phyloP scores from a whole-genome alignment of 495 filamentous ascomycete species.

The Cercophora samala region DNA sequence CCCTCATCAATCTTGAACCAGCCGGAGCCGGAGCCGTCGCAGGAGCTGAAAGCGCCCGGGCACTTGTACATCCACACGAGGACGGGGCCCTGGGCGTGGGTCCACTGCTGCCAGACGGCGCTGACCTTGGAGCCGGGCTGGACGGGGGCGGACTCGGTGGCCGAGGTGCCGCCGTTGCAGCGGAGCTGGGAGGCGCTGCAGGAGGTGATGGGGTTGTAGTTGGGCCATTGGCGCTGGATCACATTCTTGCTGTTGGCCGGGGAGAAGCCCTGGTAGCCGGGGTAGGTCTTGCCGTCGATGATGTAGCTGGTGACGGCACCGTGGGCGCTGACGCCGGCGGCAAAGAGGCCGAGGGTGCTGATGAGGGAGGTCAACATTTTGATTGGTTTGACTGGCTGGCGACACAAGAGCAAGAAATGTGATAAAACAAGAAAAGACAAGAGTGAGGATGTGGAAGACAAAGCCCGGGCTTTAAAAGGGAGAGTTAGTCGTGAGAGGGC shows the following conservation, averaged over 20 bases:
- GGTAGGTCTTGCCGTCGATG: constrained; percentile 50
- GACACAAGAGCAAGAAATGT: not conserved
- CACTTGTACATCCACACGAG: constrained; percentile 56
- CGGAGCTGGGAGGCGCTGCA: constrained; percentile 42
- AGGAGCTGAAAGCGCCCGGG: constrained; percentile 43
- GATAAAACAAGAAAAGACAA: not conserved
- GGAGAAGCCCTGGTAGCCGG: constrained; percentile 51
- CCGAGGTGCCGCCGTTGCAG: constrained; percentile 56
- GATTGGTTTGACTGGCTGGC: not conserved
- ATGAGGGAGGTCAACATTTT: constrained; percentile 29
- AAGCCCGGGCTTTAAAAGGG: not conserved
- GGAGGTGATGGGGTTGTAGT: constrained; percentile 52
- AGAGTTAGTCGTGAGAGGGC: not conserved
- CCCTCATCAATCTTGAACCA: constrained; percentile 63
- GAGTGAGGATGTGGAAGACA: not conserved
- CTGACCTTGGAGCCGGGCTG: constrained; percentile 47
- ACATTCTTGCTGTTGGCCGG: constrained; percentile 43
- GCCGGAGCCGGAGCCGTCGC: constrained; percentile 43
- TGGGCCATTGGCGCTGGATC: constrained; percentile 55
- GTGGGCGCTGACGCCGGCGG: constrained; percentile 47
- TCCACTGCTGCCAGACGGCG: constrained; percentile 55
- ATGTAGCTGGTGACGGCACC: constrained; percentile 58
- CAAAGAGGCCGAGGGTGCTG: constrained; percentile 26
- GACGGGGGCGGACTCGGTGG: constrained; percentile 41
- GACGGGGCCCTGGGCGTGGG: constrained; percentile 55